These are phyloP conservation scores for Corymbia citriodora DNA, from an alignment of 441 rosid species.

Conservation along the genomic window DNA sequence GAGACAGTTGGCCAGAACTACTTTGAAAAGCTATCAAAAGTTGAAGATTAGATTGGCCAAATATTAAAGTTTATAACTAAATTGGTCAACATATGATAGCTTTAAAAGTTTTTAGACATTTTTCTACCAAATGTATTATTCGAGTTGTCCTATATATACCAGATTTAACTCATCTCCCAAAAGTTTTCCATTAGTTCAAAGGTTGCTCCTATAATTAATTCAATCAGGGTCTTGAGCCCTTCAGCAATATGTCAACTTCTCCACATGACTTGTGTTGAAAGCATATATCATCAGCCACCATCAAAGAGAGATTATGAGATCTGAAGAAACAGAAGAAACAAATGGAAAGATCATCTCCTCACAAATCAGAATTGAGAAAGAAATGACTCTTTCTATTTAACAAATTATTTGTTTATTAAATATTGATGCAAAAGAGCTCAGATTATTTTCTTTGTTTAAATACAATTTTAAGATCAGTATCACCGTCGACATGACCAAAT, in stretches of 20 bases:
- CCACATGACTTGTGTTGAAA: background rate
- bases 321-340: background rate
- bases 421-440: background rate
- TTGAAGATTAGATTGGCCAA: fast-evolving
- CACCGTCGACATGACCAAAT: background rate
- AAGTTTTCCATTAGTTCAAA: background rate
- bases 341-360: background rate
- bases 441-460: background rate
- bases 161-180: background rate
- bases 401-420: background rate
- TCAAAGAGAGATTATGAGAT: background rate
- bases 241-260: background rate
- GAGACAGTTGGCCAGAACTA: background rate
- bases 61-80: background rate
- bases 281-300: background rate
- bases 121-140: background rate
- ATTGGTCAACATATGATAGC: fast-evolving
- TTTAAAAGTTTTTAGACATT: background rate
- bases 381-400: background rate
- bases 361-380: background rate
- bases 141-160: background rate
- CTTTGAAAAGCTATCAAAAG: background rate
- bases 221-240: background rate
- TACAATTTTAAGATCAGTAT: background rate
- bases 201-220: background rate